Base-by-base conservation (phyloP, 805 yeast species). In the Grigorovia jiainica region DNA sequence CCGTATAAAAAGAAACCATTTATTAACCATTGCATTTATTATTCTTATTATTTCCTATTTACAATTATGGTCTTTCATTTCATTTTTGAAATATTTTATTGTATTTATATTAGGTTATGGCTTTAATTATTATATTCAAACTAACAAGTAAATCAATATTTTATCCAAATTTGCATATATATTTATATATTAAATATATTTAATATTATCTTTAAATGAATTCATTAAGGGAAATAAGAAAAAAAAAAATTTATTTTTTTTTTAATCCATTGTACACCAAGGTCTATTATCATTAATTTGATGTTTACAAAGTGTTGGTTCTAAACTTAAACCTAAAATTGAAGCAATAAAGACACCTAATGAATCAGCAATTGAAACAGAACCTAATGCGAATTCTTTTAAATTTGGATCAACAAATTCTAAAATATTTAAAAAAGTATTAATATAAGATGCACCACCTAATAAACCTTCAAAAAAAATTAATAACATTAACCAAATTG, bases 391-490 rank as follows among this genome's bases (percentile, higher is more conserved):
- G 60, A 87, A 81, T 63, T 85, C 89, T 46, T 90, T 67, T 53
- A 82, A 73, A 11, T 65, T 46, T 40, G 68, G 44, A 0, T 68
- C 57, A 2, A 72, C 65, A 0, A 73, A 64, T 45, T 86, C 94
- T 30, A 82, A 72, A 1, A 89, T 89, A 13, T 76, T 67, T 69
- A 82, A 67, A 54, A 85, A 90, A 0, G 97, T 89, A 57, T 90
- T 89, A 41, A 87, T 92, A 57, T 90, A 90, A 15, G 90, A 77
- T 2, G 83, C 75, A 1, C 98, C 97, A 1, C 97, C 98, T 9
- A 90, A 68, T 17, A 92, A 68, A 0, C 97, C 92, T 57, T 90
- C 97, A 61, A 85, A 90, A 45, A 90, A 75, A 5, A 87, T 72
- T 24, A 89, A 58, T 0, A 71, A 7, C 66, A 86, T 69, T 1